phyloP scores from a whole-genome alignment of 805 yeast species.

The Nadsonia fulvescens region DNA sequence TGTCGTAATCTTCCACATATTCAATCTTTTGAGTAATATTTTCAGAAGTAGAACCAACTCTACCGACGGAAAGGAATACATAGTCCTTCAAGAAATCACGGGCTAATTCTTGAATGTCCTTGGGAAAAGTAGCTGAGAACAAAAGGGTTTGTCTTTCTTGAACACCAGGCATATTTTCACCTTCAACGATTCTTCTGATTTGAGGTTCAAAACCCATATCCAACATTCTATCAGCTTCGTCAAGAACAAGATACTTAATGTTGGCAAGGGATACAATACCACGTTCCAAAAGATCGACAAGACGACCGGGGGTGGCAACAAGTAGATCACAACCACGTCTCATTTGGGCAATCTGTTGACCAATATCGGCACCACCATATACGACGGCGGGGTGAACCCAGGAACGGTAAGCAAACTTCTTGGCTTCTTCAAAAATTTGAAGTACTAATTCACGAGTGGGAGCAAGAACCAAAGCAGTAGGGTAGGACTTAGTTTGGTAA shows the following conservation, averaged over 20 bases:
- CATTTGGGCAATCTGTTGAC: conserved; percentile 70
- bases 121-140: conserved; percentile 99
- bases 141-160: conserved; percentile 86
- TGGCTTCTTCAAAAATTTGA: conserved; percentile 91
- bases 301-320: conserved; percentile 99
- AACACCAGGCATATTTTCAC: conserved; percentile 92
- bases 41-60: conserved; percentile 98
- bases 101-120: conserved; percentile 91
- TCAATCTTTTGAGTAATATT: conserved; percentile 88
- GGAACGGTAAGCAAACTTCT: conserved; percentile 89
- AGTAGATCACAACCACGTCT: conserved; percentile 88
- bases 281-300: conserved; percentile 88
- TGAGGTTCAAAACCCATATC: conserved; percentile 99
- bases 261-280: conserved; percentile 78
- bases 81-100: conserved; percentile 92
- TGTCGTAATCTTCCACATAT: conserved; percentile 85
- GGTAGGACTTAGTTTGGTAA: conserved; percentile 59
- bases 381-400: conserved; percentile 96
- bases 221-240: conserved; percentile 99
- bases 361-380: conserved; percentile 96
- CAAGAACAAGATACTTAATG: conserved; percentile 85
- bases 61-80: conserved; percentile 91
- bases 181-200: conserved; percentile 94
- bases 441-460: conserved; percentile 99
- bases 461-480: conserved; percentile 89